phyloP scores from a whole-genome alignment of 1,284 basidiomycete species.

The Cutaneotrichosporon arboriforme region DNA sequence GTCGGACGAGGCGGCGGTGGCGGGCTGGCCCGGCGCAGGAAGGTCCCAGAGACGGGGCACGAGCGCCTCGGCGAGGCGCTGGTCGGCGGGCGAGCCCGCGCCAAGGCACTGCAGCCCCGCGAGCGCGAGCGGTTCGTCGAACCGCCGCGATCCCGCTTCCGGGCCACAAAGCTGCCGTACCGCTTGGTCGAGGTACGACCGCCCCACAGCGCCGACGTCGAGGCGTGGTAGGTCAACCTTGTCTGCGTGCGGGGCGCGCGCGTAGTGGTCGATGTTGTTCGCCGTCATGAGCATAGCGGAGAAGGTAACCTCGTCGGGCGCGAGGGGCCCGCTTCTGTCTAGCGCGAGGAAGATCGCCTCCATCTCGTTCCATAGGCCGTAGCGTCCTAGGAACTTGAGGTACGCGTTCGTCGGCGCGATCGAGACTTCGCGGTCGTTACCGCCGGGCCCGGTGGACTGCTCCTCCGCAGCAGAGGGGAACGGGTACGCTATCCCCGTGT shows the following conservation, averaged over 20 bases:
- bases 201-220: conserved; percentile 19
- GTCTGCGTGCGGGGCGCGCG: neutral
- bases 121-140: conserved; percentile 33
- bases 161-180: conserved; percentile 20
- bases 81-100: conserved; percentile 28
- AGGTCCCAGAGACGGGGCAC: conserved; percentile 30
- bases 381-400: conserved; percentile 39
- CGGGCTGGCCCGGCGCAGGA: conserved; percentile 21
- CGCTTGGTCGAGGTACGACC: conserved; percentile 31
- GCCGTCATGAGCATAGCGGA: conserved; percentile 30
- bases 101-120: conserved; percentile 26
- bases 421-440: conserved; percentile 20
- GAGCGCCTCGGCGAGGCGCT: conserved; percentile 24
- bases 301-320: conserved; percentile 39
- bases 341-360: conserved; percentile 33
- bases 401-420: conserved; percentile 41
- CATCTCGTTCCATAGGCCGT: conserved; percentile 38
- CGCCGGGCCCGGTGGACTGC: too few relatives aligned
- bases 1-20: conserved; percentile 2
- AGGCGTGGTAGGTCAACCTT: conserved; percentile 1
- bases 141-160: conserved; percentile 1
- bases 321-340: conserved; percentile 28
- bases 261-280: conserved; percentile 13
- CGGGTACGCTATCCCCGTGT: conserved; percentile 5
- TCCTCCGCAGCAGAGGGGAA: neutral